Percentiles rank a stretch among this genome's conserved stretches.
Evolutionary conservation across 805 yeast species (phyloP).

Genomic region (Metschnikowia cubensis): DNA sequence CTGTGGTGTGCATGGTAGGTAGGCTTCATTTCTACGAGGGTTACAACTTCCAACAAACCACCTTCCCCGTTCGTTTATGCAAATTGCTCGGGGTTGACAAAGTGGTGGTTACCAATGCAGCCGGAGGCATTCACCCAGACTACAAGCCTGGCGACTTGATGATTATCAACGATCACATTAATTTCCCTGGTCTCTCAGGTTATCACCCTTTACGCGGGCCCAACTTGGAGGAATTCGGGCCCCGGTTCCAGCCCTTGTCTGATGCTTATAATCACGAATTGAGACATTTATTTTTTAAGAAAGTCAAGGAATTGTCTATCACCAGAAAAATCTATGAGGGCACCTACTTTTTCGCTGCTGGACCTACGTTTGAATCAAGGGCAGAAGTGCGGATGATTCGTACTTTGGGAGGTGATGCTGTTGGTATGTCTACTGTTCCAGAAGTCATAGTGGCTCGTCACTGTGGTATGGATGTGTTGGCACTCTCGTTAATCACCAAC

Average conservation of each 20-base stretch:
- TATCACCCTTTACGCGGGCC: slow-evolving; percentile 85
- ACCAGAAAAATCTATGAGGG: slow-evolving; percentile 79
- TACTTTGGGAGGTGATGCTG: slow-evolving; percentile 82
- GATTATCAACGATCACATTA: slow-evolving; percentile 86
- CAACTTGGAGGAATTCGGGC: slow-evolving; percentile 74
- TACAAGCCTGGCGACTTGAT: slow-evolving; percentile 84
- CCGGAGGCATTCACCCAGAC: slow-evolving; percentile 75
- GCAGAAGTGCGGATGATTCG: slow-evolving; percentile 83
- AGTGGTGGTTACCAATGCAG: slow-evolving; percentile 90
- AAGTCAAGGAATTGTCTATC: slow-evolving; percentile 45
- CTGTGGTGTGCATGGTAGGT: slow-evolving; percentile 92
- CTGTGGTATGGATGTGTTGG: slow-evolving; percentile 75
- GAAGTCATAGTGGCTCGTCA: slow-evolving; percentile 93
- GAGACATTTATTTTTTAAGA: slow-evolving; percentile 55
- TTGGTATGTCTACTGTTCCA: slow-evolving; percentile 98
- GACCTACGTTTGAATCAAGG: slow-evolving; percentile 91
- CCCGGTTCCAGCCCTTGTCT: slow-evolving; percentile 80
- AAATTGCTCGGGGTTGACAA: slow-evolving; percentile 55
- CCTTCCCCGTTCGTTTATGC: slow-evolving; percentile 81
- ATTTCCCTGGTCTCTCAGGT: slow-evolving; percentile 88
- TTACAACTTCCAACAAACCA: slow-evolving; percentile 72
- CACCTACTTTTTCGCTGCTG: slow-evolving; percentile 76
- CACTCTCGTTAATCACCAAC: slow-evolving; percentile 83
- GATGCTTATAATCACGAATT: slow-evolving; percentile 83
- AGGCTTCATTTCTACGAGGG: slow-evolving; percentile 93